Evolutionary conservation across 2,329 filamentous ascomycete genomes (phyloP).

Genomic region (Lasiodiplodia gonubiensis): DNA sequence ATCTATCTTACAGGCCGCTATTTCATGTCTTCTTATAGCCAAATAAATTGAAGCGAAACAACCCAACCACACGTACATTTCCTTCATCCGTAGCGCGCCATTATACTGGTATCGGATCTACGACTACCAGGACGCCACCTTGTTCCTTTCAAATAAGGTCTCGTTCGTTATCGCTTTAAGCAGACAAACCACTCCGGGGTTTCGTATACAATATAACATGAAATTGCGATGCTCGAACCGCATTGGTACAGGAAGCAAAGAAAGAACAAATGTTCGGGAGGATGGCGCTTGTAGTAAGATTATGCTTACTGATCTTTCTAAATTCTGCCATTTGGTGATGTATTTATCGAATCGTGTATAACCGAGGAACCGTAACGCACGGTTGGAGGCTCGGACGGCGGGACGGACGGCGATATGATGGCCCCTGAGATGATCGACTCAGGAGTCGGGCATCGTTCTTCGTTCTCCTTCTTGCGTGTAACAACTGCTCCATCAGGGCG

Average conservation of each 20-base stretch:
- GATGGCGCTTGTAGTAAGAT: no score
- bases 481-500: background rate
- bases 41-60: background rate
- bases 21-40: background rate
- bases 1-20: background rate
- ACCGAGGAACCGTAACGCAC: background rate
- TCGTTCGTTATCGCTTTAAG: constrained; percentile 17
- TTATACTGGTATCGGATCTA: background rate
- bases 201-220: background rate
- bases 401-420: background rate
- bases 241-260: background rate
- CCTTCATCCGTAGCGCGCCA: background rate
- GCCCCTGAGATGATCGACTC: background rate
- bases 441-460: background rate
- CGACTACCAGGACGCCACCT: background rate
- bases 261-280: background rate
- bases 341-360: background rate
- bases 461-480: no score
- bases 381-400: constrained; percentile 1
- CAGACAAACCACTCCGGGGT: background rate
- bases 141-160: background rate
- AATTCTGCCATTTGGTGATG: background rate
- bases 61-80: background rate
- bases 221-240: background rate
- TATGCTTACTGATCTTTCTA: background rate